Evolutionary conservation across 2,329 filamentous ascomycete genomes (phyloP).

Genomic region (Monosporascus sp.): DNA sequence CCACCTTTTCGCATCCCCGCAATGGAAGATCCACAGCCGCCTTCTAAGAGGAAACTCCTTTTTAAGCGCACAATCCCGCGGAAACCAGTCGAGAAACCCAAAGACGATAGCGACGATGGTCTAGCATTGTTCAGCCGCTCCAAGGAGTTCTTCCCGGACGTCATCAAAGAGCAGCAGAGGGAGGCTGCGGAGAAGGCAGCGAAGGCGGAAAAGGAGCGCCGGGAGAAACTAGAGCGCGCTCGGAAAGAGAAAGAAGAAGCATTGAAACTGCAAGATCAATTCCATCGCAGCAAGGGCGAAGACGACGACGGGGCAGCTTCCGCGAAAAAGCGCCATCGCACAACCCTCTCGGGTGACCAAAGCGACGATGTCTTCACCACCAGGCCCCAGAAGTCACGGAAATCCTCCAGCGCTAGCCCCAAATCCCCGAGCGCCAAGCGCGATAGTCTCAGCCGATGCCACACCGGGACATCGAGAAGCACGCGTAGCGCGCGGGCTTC

Average conservation of each 20-base stretch:
- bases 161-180: constrained; percentile 35
- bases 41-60: constrained; percentile 36
- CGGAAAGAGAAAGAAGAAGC: constrained; percentile 4
- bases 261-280: background rate
- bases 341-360: constrained; percentile 9
- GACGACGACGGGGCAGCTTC: constrained; percentile 8
- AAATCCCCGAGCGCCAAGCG: constrained; percentile 8
- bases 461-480: constrained; percentile 1
- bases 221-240: constrained; percentile 12
- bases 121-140: constrained; percentile 47
- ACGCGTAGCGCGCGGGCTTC: background rate
- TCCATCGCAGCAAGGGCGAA: constrained; percentile 3
- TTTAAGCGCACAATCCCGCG: constrained; percentile 45
- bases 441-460: constrained; percentile 2
- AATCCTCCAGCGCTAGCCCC: constrained; percentile 7
- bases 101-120: constrained; percentile 30
- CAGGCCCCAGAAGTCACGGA: constrained; percentile 11
- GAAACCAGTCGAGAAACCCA: constrained; percentile 22
- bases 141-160: constrained; percentile 42
- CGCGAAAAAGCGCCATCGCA: constrained; percentile 17
- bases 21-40: constrained; percentile 28
- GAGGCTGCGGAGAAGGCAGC: constrained; percentile 18
- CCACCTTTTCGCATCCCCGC: background rate
- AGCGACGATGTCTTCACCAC: constrained; percentile 11
- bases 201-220: constrained; percentile 20